Conservation (phyloP, 495 filamentous ascomycete species). For the Hyaloscypha bicolor region DNA sequence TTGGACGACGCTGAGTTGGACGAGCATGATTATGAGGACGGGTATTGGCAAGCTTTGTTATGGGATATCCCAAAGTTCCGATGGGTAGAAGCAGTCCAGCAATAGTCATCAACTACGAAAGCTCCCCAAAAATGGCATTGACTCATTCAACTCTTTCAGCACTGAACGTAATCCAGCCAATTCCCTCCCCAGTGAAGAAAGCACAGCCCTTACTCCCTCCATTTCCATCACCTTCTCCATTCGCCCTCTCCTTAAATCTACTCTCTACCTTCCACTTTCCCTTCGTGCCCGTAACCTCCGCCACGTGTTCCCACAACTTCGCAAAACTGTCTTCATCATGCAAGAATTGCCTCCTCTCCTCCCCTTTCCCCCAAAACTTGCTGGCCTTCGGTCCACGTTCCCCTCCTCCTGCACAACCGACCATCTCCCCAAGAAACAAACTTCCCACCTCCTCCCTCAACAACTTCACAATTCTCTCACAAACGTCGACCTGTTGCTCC, state of each 20-base stretch:
- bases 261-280: constrained; percentile 44
- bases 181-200: constrained; percentile 17
- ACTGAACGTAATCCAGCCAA: constrained; percentile 19
- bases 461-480: constrained; percentile 48
- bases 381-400: constrained; percentile 26
- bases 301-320: constrained; percentile 49
- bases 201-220: constrained; percentile 5
- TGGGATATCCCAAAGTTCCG: too few species aligned
- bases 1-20: too few species aligned
- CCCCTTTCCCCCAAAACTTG: constrained; percentile 23
- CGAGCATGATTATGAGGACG: too few species aligned
- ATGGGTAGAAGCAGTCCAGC: too few species aligned
- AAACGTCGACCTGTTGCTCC: constrained; percentile 50
- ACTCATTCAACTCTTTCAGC: not conserved
- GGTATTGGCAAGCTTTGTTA: too few species aligned
- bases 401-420: constrained; percentile 41
- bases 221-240: constrained; percentile 15
- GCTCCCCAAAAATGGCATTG: too few species aligned
- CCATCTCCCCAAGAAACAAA: constrained; percentile 50
- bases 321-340: constrained; percentile 47
- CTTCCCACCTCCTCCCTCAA: constrained; percentile 43
- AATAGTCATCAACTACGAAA: not conserved
- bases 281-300: constrained; percentile 40
- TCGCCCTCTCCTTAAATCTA: constrained; percentile 30
- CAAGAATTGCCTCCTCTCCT: constrained; percentile 34